A percentile compares a stretch with the other conserved stretches of the same genome.
Conservation (phyloP, 345 rosid genomes). For the Populus ilicifolia region DNA sequence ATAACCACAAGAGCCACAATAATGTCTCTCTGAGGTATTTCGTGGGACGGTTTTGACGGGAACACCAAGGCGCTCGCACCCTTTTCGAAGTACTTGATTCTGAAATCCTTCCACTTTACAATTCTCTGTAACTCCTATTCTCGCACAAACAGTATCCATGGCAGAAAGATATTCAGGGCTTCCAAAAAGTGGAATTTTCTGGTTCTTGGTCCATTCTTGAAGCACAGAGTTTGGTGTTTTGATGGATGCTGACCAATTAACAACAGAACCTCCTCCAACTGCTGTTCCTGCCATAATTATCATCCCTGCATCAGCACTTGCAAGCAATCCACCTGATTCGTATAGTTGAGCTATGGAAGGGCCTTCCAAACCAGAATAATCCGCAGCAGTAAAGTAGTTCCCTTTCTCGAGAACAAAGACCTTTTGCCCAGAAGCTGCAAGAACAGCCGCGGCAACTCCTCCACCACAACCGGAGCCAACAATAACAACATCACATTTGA, state of each 20-base stretch:
- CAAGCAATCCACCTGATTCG: slow-evolving; percentile 61
- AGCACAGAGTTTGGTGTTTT: slow-evolving; percentile 62
- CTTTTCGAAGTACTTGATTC: slow-evolving; percentile 68
- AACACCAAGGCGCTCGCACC: slow-evolving; percentile 67
- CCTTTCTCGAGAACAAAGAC: slow-evolving; percentile 86
- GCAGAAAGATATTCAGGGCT: slow-evolving; percentile 51
- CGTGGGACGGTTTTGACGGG: slow-evolving; percentile 47
- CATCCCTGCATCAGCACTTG: slow-evolving; percentile 36
- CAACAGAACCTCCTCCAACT: slow-evolving; percentile 85
- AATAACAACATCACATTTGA: slow-evolving; percentile 72
- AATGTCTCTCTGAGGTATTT: slow-evolving; percentile 73
- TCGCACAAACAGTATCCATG: slow-evolving; percentile 62
- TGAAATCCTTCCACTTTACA: slow-evolving; percentile 64
- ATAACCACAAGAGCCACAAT: slow-evolving; percentile 76
- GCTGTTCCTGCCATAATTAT: slow-evolving; percentile 66
- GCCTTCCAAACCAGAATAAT: slow-evolving; percentile 65
- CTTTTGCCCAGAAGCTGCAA: slow-evolving; percentile 63
- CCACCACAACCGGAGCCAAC: slow-evolving; percentile 96
- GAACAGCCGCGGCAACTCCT: slow-evolving; percentile 83
- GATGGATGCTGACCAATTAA: slow-evolving; percentile 89
- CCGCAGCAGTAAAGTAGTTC: slow-evolving; percentile 47
- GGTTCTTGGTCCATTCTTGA: slow-evolving; percentile 63
- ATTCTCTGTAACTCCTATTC: slow-evolving; percentile 63
- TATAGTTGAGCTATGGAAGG: slow-evolving; percentile 49
- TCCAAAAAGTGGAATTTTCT: slow-evolving; percentile 41